phyloP scores from a whole-genome alignment of 2,329 filamentous ascomycete species.

The Sporothrix brasiliensis region DNA sequence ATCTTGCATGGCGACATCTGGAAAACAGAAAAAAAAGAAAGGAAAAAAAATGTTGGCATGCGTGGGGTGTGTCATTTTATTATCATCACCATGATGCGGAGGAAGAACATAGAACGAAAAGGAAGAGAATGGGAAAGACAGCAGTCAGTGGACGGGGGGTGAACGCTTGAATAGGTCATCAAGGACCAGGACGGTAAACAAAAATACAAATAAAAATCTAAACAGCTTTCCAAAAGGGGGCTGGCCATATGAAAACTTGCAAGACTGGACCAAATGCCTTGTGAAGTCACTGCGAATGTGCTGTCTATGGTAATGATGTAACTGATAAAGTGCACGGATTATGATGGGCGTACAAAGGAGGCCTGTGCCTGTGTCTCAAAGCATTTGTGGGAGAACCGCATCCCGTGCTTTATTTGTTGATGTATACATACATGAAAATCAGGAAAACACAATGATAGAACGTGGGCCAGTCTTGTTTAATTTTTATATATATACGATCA shows the following conservation, averaged over 20 bases:
- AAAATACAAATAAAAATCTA: conserved; percentile 16
- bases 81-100: conserved; percentile 5
- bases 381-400: not conserved
- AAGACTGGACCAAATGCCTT: not conserved
- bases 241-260: conserved; percentile 10
- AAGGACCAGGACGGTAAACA: not conserved
- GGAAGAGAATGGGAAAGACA: not conserved
- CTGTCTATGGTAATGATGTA: not conserved
- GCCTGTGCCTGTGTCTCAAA: not conserved
- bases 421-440: no score
- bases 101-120: not conserved
- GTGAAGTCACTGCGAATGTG: not conserved
- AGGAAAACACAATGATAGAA: no score
- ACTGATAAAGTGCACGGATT: not conserved
- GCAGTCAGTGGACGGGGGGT: not conserved
- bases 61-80: conserved; percentile 22
- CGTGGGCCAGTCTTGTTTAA: no score
- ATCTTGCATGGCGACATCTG: conserved; percentile 2
- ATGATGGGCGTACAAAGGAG: not conserved
- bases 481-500: no score
- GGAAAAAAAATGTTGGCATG: not conserved
- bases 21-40: not conserved
- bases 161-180: not conserved
- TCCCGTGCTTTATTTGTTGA: no score
- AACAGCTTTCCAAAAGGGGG: not conserved